Conservation (phyloP, 2,329 filamentous ascomycete genomes). For the Trichoderma simmonsii region DNA sequence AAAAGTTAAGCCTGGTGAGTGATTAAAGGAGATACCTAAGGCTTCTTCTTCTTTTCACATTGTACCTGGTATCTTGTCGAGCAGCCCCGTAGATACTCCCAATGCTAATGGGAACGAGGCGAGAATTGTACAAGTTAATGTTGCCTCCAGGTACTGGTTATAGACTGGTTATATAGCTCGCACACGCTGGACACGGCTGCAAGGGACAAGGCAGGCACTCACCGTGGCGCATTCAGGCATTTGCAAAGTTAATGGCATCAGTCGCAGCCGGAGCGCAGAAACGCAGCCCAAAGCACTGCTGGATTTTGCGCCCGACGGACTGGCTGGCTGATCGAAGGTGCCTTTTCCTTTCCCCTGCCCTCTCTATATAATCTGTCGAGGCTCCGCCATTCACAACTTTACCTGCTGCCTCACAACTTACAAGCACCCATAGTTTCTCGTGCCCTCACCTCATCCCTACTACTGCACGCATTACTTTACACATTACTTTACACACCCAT, state of each 20-base stretch:
- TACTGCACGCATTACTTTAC: not conserved
- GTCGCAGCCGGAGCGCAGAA: not conserved
- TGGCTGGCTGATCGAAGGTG: not conserved
- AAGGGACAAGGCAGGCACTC: not conserved
- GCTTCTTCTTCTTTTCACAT: not conserved
- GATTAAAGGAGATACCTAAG: not conserved
- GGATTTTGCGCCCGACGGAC: not conserved
- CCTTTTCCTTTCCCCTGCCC: not conserved
- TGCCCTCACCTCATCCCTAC: not conserved
- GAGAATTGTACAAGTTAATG: not conserved
- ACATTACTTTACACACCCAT: not conserved
- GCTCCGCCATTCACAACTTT: not conserved
- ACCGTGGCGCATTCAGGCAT: not conserved
- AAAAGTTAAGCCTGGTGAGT: not conserved
- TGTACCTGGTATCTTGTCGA: not conserved
- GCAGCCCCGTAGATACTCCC: not conserved
- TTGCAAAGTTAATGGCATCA: not conserved
- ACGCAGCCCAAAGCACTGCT: not conserved
- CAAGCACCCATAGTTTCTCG: not conserved
- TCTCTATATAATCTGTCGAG: not conserved
- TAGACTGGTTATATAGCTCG: not conserved
- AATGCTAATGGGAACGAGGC: not conserved
- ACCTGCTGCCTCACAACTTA: not conserved
- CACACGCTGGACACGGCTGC: not conserved
- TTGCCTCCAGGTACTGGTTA: not conserved